phyloP scores from a whole-genome alignment of 2,329 filamentous ascomycete genomes.

The Cercospora sp. region DNA sequence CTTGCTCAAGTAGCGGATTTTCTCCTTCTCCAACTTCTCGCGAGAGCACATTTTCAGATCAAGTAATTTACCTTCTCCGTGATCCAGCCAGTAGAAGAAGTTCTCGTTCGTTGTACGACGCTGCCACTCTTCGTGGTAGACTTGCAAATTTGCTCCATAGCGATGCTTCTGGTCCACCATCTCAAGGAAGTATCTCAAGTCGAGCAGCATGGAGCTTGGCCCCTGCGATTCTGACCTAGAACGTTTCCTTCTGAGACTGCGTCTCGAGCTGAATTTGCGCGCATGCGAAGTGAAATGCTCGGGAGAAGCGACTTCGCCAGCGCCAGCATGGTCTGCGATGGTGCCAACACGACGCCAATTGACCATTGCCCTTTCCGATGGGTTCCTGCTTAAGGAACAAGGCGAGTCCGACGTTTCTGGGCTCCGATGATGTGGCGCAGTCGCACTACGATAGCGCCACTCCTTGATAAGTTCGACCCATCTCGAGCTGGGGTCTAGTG shows the following conservation, averaged over 20 bases:
- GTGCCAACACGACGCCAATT: constrained; percentile 74
- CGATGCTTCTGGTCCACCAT: constrained; percentile 74
- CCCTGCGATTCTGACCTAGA: constrained; percentile 45
- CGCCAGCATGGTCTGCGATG: constrained; percentile 73
- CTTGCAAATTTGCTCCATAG: constrained; percentile 76
- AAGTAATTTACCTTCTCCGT: constrained; percentile 69
- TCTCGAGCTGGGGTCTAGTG: constrained; percentile 65
- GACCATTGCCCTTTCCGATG: constrained; percentile 47
- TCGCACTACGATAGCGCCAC: constrained; percentile 31
- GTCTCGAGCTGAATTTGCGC: constrained; percentile 51
- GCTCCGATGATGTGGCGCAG: constrained; percentile 23
- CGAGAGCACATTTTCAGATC: constrained; percentile 71
- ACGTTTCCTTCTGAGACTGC: constrained; percentile 39
- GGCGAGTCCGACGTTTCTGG: neutral
- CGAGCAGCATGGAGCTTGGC: constrained; percentile 72
- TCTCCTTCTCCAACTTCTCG: constrained; percentile 71
- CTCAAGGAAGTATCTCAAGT: constrained; percentile 78
- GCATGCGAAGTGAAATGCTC: constrained; percentile 31
- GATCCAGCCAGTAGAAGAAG: constrained; percentile 87
- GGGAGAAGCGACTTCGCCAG: constrained; percentile 58
- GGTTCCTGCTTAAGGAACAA: neutral
- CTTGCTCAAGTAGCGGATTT: constrained; percentile 78
- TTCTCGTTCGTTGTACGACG: constrained; percentile 72
- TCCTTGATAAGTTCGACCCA: constrained; percentile 63
- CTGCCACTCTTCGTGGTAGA: constrained; percentile 84